phyloP scores from a whole-genome alignment of 179 eudicot genomes.

The Drosera spatulata region DNA sequence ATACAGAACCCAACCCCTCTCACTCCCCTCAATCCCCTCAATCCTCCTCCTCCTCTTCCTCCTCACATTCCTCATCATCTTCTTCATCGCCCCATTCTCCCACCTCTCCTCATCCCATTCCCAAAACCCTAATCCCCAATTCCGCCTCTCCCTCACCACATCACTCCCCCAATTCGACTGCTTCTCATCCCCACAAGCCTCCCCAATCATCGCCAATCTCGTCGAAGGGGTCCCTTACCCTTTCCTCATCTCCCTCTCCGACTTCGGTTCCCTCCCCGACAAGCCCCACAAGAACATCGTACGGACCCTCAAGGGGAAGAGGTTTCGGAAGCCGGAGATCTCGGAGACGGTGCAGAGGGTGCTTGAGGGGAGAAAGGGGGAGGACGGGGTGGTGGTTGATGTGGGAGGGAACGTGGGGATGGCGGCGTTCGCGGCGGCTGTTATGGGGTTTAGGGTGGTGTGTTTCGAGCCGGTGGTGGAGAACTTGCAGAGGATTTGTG shows the following conservation, averaged over 20 bases:
- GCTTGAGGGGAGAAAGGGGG: slow-evolving; percentile 31
- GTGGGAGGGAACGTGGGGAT: slow-evolving; percentile 95
- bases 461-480: slow-evolving; percentile 91
- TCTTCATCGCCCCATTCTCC: slow-evolving; percentile 24
- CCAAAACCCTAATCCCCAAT: slow-evolving; percentile 21
- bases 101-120: slow-evolving; percentile 18
- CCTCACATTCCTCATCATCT: slow-evolving; percentile 47
- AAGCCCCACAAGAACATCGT: slow-evolving; percentile 88
- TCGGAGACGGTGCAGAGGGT: slow-evolving; percentile 62
- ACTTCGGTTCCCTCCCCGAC: slow-evolving; percentile 66
- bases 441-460: slow-evolving; percentile 73
- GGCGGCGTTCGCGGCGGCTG: slow-evolving; percentile 89
- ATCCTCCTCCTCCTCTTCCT: slow-evolving; percentile 45
- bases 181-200: slow-evolving; percentile 55
- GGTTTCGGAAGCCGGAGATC: slow-evolving; percentile 65
- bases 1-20: slow-evolving; percentile 39
- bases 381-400: slow-evolving; percentile 69
- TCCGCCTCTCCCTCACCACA: slow-evolving; percentile 9
- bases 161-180: slow-evolving; percentile 64
- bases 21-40: slow-evolving; percentile 25
- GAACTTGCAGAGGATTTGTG: slow-evolving; percentile 95
- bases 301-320: slow-evolving; percentile 60
- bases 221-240: slow-evolving; percentile 76
- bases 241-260: slow-evolving; percentile 62
- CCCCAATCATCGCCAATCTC: slow-evolving; percentile 68